Conservation (phyloP, 2,329 filamentous ascomycete genomes). For the Cercospora zeina region DNA sequence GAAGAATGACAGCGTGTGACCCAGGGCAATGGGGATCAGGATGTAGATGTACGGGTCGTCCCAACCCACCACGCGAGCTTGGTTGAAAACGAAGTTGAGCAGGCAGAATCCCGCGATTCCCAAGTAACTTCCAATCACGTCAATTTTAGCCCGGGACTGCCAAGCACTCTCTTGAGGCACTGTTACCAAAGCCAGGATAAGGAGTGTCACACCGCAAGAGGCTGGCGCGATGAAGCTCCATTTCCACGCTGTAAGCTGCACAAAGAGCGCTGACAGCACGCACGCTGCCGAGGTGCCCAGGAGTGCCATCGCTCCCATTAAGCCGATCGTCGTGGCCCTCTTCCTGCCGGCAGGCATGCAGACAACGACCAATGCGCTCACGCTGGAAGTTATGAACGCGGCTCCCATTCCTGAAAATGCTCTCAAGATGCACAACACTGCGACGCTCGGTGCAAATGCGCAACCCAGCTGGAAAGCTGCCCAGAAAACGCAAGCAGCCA, state of each 20-base stretch:
- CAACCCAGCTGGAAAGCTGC: constrained; percentile 15
- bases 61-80: constrained; percentile 21
- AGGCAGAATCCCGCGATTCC: constrained; percentile 14
- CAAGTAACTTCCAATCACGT: constrained; percentile 15
- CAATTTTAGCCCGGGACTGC: not conserved
- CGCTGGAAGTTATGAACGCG: constrained; percentile 13
- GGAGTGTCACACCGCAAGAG: not conserved
- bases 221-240: constrained; percentile 20
- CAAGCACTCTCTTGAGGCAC: constrained; percentile 5
- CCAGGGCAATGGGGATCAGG: constrained; percentile 8
- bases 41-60: constrained; percentile 16
- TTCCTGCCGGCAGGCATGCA: constrained; percentile 12
- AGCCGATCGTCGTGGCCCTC: not conserved
- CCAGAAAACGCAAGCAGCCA: constrained; percentile 18
- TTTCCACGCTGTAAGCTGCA: constrained; percentile 15
- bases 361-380: constrained; percentile 14
- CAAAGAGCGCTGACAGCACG: constrained; percentile 13
- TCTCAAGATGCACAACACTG: constrained; percentile 11
- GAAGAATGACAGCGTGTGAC: constrained; percentile 14
- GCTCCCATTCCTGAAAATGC: constrained; percentile 16
- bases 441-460: constrained; percentile 9
- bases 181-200: not conserved
- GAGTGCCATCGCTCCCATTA: constrained; percentile 9
- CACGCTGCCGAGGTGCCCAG: constrained; percentile 6
- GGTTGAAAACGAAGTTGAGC: constrained; percentile 21